These are phyloP conservation scores for Pythium aphanidermatum DNA, from an alignment of 352 stramenopile species.

Conservation along the genomic window DNA sequence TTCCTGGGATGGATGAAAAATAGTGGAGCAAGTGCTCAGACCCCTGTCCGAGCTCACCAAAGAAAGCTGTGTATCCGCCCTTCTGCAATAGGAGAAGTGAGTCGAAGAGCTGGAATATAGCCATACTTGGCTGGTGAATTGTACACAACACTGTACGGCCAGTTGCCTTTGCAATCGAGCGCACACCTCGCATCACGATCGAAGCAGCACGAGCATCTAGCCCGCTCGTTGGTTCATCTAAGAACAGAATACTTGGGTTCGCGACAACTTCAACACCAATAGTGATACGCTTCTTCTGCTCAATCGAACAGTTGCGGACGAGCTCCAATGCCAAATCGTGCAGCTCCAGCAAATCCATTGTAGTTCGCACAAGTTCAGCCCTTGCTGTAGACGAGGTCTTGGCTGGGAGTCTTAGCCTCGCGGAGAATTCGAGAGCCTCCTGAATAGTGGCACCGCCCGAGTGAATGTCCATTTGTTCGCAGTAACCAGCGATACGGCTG, in stretches of 20 bases:
- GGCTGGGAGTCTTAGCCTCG: constrained; percentile 69
- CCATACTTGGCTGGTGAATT: constrained; percentile 57
- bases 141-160: constrained; percentile 83
- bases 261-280: constrained; percentile 91
- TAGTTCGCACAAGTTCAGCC: constrained; percentile 50
- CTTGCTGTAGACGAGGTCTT: constrained; percentile 32
- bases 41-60: constrained; percentile 82
- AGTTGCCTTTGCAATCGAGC: constrained; percentile 76
- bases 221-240: constrained; percentile 90
- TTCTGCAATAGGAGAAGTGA: constrained; percentile 76
- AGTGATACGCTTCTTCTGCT: constrained; percentile 91
- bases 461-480: constrained; percentile 84
- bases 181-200: constrained; percentile 85
- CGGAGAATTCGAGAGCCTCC: constrained; percentile 90
- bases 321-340: constrained; percentile 36
- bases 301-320: constrained; percentile 71
- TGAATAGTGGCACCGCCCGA: constrained; percentile 75
- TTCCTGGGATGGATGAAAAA: constrained; percentile 73
- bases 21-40: constrained; percentile 84
- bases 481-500: constrained; percentile 84
- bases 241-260: constrained; percentile 92
- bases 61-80: constrained; percentile 63
- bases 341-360: constrained; percentile 54
- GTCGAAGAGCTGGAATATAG: constrained; percentile 93
- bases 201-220: constrained; percentile 81